phyloP scores from a whole-genome alignment of 179 eudicot species.

The Silene vulgaris region DNA sequence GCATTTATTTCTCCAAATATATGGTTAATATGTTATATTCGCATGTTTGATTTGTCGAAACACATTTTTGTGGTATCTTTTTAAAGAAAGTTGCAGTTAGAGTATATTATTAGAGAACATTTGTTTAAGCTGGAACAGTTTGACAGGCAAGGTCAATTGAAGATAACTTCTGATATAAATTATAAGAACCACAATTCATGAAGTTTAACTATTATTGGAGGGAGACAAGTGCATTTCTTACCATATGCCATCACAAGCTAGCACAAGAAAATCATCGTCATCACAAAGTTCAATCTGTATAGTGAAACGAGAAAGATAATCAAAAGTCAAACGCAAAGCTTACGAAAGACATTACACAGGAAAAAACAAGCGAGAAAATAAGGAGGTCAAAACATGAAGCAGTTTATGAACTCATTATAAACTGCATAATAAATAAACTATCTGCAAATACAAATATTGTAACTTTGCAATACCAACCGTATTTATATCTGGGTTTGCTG shows the following conservation, averaged over 20 bases:
- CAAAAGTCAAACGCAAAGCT: slow-evolving; percentile 6
- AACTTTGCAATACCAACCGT: slow-evolving; percentile 35
- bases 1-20: no score
- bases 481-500: slow-evolving; percentile 80
- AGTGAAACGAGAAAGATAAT: not conserved
- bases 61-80: no score
- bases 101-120: no score
- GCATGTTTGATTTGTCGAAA: no score
- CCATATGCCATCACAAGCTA: slow-evolving; percentile 99
- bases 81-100: no score
- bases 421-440: not conserved
- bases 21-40: no score
- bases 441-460: not conserved
- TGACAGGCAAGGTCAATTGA: no score
- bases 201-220: slow-evolving; percentile 14
- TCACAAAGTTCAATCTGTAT: slow-evolving; percentile 83
- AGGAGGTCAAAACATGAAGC: not conserved
- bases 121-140: no score
- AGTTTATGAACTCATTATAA: not conserved
- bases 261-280: slow-evolving; percentile 85
- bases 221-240: slow-evolving; percentile 29
- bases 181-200: no score
- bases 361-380: not conserved
- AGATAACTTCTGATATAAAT: no score
- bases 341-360: not conserved